A percentile compares a stretch with the other conserved stretches of the same genome.
phyloP scores from a whole-genome alignment of 2,329 filamentous ascomycete genomes.

The Pyrenophora graminea region DNA sequence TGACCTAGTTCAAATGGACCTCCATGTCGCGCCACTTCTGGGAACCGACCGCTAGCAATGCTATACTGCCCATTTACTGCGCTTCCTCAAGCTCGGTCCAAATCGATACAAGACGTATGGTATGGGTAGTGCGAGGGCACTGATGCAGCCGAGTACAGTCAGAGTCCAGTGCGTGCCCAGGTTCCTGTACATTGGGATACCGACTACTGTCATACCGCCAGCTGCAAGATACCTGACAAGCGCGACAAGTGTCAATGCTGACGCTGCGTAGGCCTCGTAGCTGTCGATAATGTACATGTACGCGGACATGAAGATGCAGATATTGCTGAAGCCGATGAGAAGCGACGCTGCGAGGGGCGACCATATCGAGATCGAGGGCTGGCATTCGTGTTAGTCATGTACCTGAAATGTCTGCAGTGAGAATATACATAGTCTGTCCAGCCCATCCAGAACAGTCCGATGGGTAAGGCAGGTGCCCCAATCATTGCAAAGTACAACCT shows the following conservation, averaged over 20 bases:
- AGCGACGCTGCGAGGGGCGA: slow-evolving; percentile 51
- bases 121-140: slow-evolving; percentile 42
- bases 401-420: neutral
- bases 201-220: slow-evolving; percentile 48
- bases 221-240: slow-evolving; percentile 49
- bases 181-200: slow-evolving; percentile 48
- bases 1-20: too few species aligned
- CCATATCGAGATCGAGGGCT: slow-evolving; percentile 8
- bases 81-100: slow-evolving; percentile 28
- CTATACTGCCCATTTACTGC: slow-evolving; percentile 6
- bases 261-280: slow-evolving; percentile 59
- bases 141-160: slow-evolving; percentile 42
- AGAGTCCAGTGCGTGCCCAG: slow-evolving; percentile 42
- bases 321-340: slow-evolving; percentile 26
- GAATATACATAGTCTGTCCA: slow-evolving; percentile 53
- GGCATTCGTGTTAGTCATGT: neutral
- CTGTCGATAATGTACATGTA: slow-evolving; percentile 64
- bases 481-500: slow-evolving; percentile 59
- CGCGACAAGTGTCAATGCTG: slow-evolving; percentile 50
- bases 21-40: too few species aligned
- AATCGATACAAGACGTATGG: slow-evolving; percentile 53
- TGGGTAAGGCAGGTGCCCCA: slow-evolving; percentile 55
- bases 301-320: slow-evolving; percentile 50
- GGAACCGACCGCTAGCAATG: too few species aligned
- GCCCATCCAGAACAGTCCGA: slow-evolving; percentile 62